phyloP scores from a whole-genome alignment of 1,284 basidiomycete genomes.

The Microbotryum lychnidis-dioicae region DNA sequence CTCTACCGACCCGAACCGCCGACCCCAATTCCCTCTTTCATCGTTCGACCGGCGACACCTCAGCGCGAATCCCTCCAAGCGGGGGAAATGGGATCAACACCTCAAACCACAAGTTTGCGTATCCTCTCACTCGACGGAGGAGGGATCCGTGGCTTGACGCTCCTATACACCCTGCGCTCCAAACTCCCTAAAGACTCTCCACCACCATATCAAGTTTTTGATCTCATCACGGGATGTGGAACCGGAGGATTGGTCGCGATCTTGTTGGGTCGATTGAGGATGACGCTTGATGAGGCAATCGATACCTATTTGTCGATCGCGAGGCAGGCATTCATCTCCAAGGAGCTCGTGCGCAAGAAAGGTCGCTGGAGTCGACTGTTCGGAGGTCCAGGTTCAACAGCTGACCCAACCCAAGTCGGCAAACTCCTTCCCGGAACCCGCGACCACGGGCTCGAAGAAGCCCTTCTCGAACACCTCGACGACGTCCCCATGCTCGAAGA shows the following conservation, averaged over 20 bases:
- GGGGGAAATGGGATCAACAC: no score
- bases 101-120: not conserved
- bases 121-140: conserved; percentile 31
- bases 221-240: conserved; percentile 27
- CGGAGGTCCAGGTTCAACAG: conserved; percentile 5
- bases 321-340: conserved; percentile 11
- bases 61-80: no score
- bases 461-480: conserved; percentile 1
- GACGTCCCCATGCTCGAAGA: conserved; percentile 8
- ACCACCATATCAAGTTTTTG: conserved; percentile 21
- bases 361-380: conserved; percentile 20
- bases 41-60: no score
- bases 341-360: not conserved
- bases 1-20: no score
- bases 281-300: conserved; percentile 15
- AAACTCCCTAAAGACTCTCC: conserved; percentile 2
- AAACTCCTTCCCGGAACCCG: conserved; percentile 2
- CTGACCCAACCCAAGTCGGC: conserved; percentile 1
- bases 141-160: conserved; percentile 24
- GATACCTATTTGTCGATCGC: conserved; percentile 19
- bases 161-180: conserved; percentile 8
- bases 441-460: conserved; percentile 1
- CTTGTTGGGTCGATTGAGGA: conserved; percentile 20
- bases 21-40: no score
- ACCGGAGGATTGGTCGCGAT: conserved; percentile 28